Base-by-base conservation (phyloP, 257 asterid species). In the Scutellaria baicalensis region DNA sequence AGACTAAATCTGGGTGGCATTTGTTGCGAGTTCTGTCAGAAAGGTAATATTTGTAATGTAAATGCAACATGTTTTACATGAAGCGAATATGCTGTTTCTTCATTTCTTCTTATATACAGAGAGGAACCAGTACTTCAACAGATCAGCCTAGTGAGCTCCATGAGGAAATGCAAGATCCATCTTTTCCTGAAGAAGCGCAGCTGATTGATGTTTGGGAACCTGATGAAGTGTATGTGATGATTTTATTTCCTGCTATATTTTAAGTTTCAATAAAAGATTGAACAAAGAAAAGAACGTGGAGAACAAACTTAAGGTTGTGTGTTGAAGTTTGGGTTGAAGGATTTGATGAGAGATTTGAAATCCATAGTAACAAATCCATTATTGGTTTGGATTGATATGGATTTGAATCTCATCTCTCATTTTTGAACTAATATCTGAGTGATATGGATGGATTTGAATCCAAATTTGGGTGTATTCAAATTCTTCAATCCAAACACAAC, bases 191-290 rank as follows among this genome's bases (percentile, higher is more conserved):
- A 68, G 96, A 91, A 78, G 94, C 90, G 60, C 99, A 93, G 66
- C 75, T 93, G 73, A 87, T 93, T 77, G 99, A 93, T 82, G 99
- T 93, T 78, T 87, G 97, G 67, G 99, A 93, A 85, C 99, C 96
- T 58, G 95, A 91, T 35, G 99, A 93, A 93, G 96, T 93, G 99
- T 93, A 93, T 58, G 96, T 59, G 40, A n/a, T n/a, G n/a, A 18
- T 60, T 68, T 61, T 9, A 39, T 38, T 50, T 63, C 52, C 58
- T 58, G 12, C 40, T 68, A 38, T 31, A 5, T 64, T 59, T 10
- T 58, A 36, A 64, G 72, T 74, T 59, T 36, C 72, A 17, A 20
- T 17, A 36, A 47, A 52, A 47, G 31, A 58, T 55, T 59, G 49
- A 17, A 66, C 18, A 17, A 50, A 16, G 43, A 67, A 35, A 48